phyloP scores from a whole-genome alignment of 106 monocot genomes.

The Alisma plantagoaquatica region DNA sequence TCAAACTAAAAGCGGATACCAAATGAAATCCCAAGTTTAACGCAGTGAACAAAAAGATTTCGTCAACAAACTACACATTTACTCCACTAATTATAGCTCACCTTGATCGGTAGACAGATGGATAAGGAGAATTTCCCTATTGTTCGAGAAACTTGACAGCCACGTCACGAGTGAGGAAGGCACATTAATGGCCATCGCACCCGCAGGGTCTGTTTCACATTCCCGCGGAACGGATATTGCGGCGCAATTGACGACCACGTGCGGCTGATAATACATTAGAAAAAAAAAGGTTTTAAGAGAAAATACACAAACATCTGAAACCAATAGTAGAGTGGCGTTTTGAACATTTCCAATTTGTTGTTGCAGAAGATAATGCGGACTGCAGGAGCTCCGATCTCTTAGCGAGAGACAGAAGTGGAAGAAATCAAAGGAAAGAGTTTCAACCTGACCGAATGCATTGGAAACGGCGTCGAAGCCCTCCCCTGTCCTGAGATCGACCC shows the following conservation, averaged over 20 bases:
- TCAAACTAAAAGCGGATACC: too few species aligned
- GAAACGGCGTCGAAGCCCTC: constrained; percentile 60
- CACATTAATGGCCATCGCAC: constrained; percentile 73
- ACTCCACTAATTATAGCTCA: constrained; percentile 4
- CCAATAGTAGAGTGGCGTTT: too few species aligned
- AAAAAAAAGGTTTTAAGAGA: too few species aligned
- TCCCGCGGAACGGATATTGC: constrained; percentile 79
- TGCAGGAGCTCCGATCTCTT: too few species aligned
- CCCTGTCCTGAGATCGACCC: constrained; percentile 57
- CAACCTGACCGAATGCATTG: constrained; percentile 57
- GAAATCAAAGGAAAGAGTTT: background rate
- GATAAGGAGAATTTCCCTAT: constrained; percentile 42
- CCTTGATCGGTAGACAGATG: constrained; percentile 99
- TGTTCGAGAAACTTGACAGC: constrained; percentile 40
- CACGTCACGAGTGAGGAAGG: constrained; percentile 69
- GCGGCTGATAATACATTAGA: constrained; percentile 55
- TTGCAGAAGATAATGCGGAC: too few species aligned
- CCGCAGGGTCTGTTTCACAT: constrained; percentile 64
- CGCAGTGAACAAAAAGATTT: too few species aligned
- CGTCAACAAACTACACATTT: too few species aligned
- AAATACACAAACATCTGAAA: too few species aligned
- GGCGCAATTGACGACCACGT: constrained; percentile 83
- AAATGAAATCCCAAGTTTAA: too few species aligned
- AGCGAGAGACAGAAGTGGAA: background rate
- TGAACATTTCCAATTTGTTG: too few species aligned